phyloP scores from a whole-genome alignment of 1,284 basidiomycete genomes.

The Apiotrichum sp. region DNA sequence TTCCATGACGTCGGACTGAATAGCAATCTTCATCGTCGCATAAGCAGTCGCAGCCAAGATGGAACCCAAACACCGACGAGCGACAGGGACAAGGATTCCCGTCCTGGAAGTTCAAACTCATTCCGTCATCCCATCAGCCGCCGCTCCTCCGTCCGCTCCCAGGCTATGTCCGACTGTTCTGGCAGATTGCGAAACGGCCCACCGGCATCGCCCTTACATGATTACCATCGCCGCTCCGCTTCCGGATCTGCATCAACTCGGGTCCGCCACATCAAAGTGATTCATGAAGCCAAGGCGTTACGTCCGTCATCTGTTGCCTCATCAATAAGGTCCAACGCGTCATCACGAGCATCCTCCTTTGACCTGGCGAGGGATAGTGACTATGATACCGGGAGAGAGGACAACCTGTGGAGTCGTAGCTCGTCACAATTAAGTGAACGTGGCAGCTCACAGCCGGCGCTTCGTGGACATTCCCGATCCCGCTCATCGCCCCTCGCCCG shows the following conservation, averaged over 20 bases:
- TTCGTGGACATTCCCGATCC: conserved; percentile 21
- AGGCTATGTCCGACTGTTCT: conserved; percentile 25
- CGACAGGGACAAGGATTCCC: conserved; percentile 35
- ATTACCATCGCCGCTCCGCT: conserved; percentile 38
- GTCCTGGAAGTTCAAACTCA: conserved; percentile 34
- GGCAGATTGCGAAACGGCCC: conserved; percentile 15
- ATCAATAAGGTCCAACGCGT: conserved; percentile 31
- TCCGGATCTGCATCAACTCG: conserved; percentile 34
- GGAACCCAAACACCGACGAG: conserved; percentile 45
- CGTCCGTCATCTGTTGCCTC: conserved; percentile 34
- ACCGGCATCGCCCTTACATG: conserved; percentile 36
- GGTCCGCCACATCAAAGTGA: conserved; percentile 37
- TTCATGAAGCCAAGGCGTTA: conserved; percentile 34
- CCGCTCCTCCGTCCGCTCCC: conserved; percentile 30
- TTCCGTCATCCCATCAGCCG: conserved; percentile 20
- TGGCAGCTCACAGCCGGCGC: neutral
- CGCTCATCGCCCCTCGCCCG: conserved; percentile 20
- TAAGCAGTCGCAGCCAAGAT: conserved; percentile 34
- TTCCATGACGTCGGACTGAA: conserved; percentile 24
- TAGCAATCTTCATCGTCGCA: conserved; percentile 28
- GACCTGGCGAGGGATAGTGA: conserved; percentile 17
- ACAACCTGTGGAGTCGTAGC: conserved; percentile 1
- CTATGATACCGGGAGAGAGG: conserved; percentile 32
- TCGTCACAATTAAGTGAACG: neutral
- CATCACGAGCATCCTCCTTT: conserved; percentile 22